Conservation (phyloP, 129 eudicot genomes). For the Logfia minima region DNA sequence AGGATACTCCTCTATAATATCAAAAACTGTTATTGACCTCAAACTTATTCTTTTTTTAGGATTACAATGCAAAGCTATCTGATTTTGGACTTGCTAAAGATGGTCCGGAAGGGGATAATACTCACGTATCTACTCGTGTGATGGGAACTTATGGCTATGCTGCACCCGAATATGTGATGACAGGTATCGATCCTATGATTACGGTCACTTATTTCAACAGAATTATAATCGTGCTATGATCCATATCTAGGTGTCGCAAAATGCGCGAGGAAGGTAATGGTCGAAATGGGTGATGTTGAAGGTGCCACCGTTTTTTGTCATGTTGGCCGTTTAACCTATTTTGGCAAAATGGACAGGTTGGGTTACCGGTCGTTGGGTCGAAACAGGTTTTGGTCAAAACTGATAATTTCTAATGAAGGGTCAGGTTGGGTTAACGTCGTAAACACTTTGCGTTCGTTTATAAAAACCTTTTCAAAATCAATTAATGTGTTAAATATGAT, state of each 20-base stretch:
- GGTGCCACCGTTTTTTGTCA: background rate
- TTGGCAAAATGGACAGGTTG: background rate
- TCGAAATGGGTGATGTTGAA: background rate
- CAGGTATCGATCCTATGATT: slow-evolving; percentile 40
- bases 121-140: slow-evolving; percentile 87
- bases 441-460: background rate
- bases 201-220: background rate
- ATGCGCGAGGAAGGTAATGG: background rate
- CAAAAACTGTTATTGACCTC: background rate
- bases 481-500: background rate
- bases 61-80: slow-evolving; percentile 87
- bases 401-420: background rate
- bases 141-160: slow-evolving; percentile 96
- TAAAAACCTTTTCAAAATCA: background rate
- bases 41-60: slow-evolving; percentile 40
- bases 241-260: background rate
- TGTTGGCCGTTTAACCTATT: background rate
- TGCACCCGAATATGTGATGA: slow-evolving; percentile 94
- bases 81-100: slow-evolving; percentile 99
- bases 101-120: slow-evolving; percentile 91
- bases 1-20: background rate
- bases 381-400: background rate
- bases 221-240: background rate
- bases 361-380: background rate
- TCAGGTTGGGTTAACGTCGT: background rate